These are phyloP conservation scores for Darksidea phi DNA, from an alignment of 495 filamentous ascomycete genomes.

Conservation along the genomic window DNA sequence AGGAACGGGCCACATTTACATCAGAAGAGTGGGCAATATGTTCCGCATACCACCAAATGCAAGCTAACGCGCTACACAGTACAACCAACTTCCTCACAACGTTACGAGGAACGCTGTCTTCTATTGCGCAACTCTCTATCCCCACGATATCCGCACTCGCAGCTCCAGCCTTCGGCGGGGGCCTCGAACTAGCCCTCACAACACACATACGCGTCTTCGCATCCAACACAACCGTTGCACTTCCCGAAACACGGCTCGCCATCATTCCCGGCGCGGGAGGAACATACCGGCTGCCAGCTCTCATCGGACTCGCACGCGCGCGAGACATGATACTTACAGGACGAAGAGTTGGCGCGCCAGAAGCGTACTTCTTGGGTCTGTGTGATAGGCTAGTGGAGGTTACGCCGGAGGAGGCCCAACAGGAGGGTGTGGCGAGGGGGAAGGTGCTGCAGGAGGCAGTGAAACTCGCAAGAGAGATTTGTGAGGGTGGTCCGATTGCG, in stretches of 20 bases:
- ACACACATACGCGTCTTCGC: conserved; percentile 83
- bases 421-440: conserved; percentile 55
- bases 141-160: conserved; percentile 85
- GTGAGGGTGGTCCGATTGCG: conserved; percentile 80
- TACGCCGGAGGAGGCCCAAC: conserved; percentile 47
- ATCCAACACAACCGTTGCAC: conserved; percentile 67
- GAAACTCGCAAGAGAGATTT: conserved; percentile 75
- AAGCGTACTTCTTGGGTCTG: conserved; percentile 81
- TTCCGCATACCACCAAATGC: conserved; percentile 1
- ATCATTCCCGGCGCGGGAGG: conserved; percentile 96
- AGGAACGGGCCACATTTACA: conserved; percentile 75
- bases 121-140: conserved; percentile 69
- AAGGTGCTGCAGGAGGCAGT: conserved; percentile 71
- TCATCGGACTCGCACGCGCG: conserved; percentile 74
- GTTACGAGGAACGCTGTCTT: conserved; percentile 69
- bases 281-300: conserved; percentile 73
- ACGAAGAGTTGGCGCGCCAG: conserved; percentile 68
- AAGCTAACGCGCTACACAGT: conserved; percentile 47
- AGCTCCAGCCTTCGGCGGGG: conserved; percentile 82
- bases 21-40: conserved; percentile 57
- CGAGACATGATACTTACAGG: conserved; percentile 85
- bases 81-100: conserved; percentile 70
- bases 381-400: conserved; percentile 80
- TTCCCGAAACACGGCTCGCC: conserved; percentile 87
- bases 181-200: conserved; percentile 83